Evolutionary conservation across 768 basidiomycete species (phyloP).

Genomic region (Russula lepida): DNA sequence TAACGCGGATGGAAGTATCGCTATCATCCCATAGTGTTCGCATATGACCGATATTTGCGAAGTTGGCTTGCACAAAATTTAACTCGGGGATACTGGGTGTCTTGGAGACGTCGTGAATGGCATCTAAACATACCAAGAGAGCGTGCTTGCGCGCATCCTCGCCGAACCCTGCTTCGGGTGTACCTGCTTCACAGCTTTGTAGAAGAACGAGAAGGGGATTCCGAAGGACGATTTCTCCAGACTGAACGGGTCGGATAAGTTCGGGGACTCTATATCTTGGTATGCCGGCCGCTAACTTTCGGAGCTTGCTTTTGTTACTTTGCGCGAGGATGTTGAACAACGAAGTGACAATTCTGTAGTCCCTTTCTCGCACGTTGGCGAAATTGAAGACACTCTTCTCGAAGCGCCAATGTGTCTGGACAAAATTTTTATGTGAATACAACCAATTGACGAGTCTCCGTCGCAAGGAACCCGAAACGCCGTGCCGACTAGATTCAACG

Average conservation of each 20-base stretch:
- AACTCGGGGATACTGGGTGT: neutral
- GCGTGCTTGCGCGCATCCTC: neutral
- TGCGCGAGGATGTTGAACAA: too few relatives aligned
- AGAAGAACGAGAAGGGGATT: neutral
- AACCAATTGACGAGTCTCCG: too few relatives aligned
- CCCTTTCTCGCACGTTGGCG: too few relatives aligned
- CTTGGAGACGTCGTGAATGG: neutral
- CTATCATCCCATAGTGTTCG: neutral
- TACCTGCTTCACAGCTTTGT: neutral
- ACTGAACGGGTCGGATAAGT: too few relatives aligned
- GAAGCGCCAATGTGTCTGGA: too few relatives aligned
- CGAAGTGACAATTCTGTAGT: too few relatives aligned
- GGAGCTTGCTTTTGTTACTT: too few relatives aligned
- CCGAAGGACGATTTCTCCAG: neutral
- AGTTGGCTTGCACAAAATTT: neutral
- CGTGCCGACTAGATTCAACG: neutral
- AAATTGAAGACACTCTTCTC: too few relatives aligned
- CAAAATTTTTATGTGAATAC: too few relatives aligned
- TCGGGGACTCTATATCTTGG: too few relatives aligned
- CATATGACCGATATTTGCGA: neutral
- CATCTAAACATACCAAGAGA: neutral
- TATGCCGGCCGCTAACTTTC: too few relatives aligned
- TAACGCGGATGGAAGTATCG: neutral
- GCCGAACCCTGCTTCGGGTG: neutral
- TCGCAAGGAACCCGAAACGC: too few relatives aligned